phyloP scores from a whole-genome alignment of 768 basidiomycete species.

The Steccherinum ochraceum region DNA sequence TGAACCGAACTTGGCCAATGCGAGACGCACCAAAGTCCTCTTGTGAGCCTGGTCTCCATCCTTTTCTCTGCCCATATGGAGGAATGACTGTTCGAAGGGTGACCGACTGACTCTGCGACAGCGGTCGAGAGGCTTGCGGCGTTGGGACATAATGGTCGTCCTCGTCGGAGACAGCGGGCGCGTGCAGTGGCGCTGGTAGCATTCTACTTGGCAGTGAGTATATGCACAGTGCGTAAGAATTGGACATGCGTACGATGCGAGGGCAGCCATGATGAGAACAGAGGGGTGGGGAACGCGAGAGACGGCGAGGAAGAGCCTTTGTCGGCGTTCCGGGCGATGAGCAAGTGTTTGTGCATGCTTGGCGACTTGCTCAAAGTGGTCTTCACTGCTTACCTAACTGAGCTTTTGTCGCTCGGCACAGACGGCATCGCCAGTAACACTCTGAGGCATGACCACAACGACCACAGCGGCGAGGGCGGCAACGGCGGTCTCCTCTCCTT shows the following conservation, averaged over 20 bases:
- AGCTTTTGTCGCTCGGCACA: no score
- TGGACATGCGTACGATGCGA: constrained; percentile 67
- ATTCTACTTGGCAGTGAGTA: constrained; percentile 32
- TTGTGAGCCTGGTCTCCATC: constrained; percentile 79
- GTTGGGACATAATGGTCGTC: constrained; percentile 41
- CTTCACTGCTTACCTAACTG: no score
- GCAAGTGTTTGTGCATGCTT: background rate
- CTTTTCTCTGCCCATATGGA: constrained; percentile 77
- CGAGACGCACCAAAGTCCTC: constrained; percentile 73
- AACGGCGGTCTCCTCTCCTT: no score
- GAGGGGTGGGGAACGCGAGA: no score
- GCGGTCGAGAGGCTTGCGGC: constrained; percentile 21
- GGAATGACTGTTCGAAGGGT: constrained; percentile 55
- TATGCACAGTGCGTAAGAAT: no score
- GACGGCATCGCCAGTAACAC: no score
- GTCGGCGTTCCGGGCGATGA: background rate
- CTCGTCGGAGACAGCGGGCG: constrained; percentile 48
- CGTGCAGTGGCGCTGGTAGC: constrained; percentile 61
- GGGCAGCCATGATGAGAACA: constrained; percentile 45
- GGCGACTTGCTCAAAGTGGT: no score
- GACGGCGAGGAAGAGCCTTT: no score
- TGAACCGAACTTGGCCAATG: constrained; percentile 5
- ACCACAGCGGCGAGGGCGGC: no score
- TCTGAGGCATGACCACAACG: no score
- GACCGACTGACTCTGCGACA: constrained; percentile 34